phyloP scores from a whole-genome alignment of 495 filamentous ascomycete genomes.

The Trichoderma virens region DNA sequence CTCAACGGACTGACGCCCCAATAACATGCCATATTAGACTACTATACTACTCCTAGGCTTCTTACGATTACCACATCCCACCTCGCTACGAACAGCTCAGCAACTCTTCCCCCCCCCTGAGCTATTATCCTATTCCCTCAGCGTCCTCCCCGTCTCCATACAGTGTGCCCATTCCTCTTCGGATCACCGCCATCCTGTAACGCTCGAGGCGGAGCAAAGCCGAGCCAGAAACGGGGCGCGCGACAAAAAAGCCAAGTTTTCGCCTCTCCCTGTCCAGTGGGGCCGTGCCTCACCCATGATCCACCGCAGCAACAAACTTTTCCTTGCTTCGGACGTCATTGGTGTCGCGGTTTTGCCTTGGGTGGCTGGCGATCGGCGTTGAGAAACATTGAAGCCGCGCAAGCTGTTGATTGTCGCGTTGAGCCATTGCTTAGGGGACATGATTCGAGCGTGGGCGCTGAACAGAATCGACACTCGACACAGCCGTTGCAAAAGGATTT shows the following conservation, averaged over 20 bases:
- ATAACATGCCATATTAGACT: too few relatives aligned
- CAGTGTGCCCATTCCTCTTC: background rate
- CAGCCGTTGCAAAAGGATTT: too few relatives aligned
- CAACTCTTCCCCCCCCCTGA: background rate
- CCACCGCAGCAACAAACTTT: background rate
- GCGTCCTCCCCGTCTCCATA: background rate
- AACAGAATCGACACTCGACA: background rate
- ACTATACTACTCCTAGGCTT: too few relatives aligned
- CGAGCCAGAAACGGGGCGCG: background rate
- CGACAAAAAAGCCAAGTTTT: background rate
- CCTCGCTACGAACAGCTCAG: background rate
- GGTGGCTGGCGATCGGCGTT: background rate
- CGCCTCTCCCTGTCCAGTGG: background rate
- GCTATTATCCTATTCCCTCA: background rate
- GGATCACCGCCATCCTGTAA: constrained; percentile 3
- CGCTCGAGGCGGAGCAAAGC: background rate
- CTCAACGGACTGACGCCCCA: too few relatives aligned
- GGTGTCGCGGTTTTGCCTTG: background rate
- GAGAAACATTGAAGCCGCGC: background rate
- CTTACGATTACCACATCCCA: too few relatives aligned
- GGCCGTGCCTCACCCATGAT: background rate
- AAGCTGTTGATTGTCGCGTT: background rate
- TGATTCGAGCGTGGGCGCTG: background rate
- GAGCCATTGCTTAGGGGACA: background rate
- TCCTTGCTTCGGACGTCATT: background rate